Evolutionary conservation across 257 asterid species (phyloP).

Genomic region (Knoxia roxburghii): DNA sequence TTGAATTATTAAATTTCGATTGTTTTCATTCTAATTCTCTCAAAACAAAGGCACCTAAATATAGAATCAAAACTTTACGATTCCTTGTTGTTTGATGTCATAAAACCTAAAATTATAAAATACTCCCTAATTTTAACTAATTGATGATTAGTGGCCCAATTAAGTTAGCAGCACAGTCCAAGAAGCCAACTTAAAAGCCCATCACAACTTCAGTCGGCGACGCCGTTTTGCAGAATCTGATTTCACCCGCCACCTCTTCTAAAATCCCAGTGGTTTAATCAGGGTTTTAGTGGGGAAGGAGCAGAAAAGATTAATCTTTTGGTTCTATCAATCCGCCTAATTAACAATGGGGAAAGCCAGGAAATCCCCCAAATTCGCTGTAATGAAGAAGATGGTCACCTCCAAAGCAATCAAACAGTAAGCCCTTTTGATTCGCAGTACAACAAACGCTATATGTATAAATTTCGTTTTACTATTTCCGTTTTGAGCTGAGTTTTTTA

Average conservation of each 20-base stretch:
- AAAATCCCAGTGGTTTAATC: not conserved
- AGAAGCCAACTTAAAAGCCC: not conserved
- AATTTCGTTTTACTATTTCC: not conserved
- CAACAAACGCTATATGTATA: not conserved
- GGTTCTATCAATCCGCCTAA: not conserved
- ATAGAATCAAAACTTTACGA: too few relatives aligned
- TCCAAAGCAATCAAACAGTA: constrained; percentile 75
- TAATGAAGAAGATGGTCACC: constrained; percentile 71
- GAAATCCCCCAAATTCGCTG: constrained; percentile 82
- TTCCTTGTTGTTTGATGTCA: too few relatives aligned
- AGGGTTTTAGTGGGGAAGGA: too few relatives aligned
- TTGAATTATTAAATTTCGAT: too few relatives aligned
- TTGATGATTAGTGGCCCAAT: not conserved
- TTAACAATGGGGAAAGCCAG: constrained; percentile 82
- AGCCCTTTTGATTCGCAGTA: not conserved
- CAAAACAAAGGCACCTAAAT: too few relatives aligned
- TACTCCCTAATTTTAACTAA: too few relatives aligned
- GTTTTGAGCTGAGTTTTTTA: not conserved
- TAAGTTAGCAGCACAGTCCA: not conserved
- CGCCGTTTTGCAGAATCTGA: not conserved
- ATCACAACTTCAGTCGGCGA: not conserved
- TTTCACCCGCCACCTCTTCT: not conserved
- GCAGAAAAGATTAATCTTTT: too few relatives aligned
- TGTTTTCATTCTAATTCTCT: too few relatives aligned
- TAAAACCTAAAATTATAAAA: too few relatives aligned